These are phyloP conservation scores for Tillandsia fasciculata DNA, from an alignment of 176 grass and related monocot species.

Conservation along the genomic window DNA sequence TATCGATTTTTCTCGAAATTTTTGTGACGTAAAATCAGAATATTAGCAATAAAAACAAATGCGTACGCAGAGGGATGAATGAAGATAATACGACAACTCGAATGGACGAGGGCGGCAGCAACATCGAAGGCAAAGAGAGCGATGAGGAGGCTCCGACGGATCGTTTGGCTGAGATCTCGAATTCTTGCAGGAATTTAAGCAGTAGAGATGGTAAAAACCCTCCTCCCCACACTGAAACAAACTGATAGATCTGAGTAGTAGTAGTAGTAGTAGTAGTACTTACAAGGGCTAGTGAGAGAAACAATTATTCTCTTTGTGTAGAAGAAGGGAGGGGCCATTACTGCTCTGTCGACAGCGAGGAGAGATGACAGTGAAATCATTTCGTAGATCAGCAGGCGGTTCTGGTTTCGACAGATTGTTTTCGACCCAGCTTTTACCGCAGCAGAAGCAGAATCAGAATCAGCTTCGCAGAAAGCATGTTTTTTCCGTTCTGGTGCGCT, in stretches of 20 bases:
- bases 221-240: slow-evolving; percentile 1
- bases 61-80: slow-evolving; percentile 17
- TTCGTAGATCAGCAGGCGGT: neutral
- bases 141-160: slow-evolving; percentile 16
- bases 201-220: slow-evolving; percentile 19
- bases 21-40: too few species aligned
- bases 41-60: neutral
- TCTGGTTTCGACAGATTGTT: neutral
- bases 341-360: slow-evolving; percentile 8
- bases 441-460: neutral
- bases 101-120: slow-evolving; percentile 1
- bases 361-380: slow-evolving; percentile 5
- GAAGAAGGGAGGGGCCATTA: slow-evolving; percentile 24
- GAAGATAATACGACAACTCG: slow-evolving; percentile 20
- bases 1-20: slow-evolving; percentile 2
- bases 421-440: neutral
- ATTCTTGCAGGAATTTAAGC: slow-evolving; percentile 1
- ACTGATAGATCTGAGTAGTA: slow-evolving; percentile 4
- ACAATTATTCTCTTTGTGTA: slow-evolving; percentile 25
- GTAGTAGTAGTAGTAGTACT: slow-evolving; percentile 7
- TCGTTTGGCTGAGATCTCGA: neutral
- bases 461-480: neutral
- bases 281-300: neutral
- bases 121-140: slow-evolving; percentile 12
- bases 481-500: neutral